phyloP scores from a whole-genome alignment of 306 rosid genomes.

The apple (Malus domestica) region DNA sequence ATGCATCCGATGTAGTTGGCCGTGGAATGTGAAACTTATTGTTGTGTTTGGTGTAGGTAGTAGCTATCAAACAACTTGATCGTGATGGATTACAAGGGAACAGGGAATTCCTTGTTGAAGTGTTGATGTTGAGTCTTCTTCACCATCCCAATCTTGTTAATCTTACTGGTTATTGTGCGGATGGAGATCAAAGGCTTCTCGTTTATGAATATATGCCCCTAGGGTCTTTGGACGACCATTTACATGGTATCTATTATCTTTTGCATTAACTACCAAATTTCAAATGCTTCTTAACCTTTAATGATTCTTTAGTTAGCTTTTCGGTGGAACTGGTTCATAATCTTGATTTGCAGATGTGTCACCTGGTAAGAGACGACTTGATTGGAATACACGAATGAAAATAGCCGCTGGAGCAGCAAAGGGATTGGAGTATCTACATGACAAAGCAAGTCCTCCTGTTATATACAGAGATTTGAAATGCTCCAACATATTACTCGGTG shows the following conservation, averaged over 20 bases:
- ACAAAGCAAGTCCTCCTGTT: constrained; percentile 94
- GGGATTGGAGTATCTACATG: constrained; percentile 86
- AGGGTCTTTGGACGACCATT: constrained; percentile 91
- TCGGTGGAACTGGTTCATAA: constrained; percentile 6
- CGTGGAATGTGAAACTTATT: constrained; percentile 10
- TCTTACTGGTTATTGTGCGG: constrained; percentile 91
- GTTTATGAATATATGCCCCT: constrained; percentile 88
- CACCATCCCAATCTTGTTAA: constrained; percentile 94
- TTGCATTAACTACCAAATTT: neutral
- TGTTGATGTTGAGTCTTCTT: constrained; percentile 85
- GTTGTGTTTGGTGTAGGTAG: constrained; percentile 44
- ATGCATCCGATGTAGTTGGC: neutral
- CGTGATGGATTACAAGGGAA: constrained; percentile 92
- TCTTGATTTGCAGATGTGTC: constrained; percentile 54
- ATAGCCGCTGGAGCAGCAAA: constrained; percentile 88
- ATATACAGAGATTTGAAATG: constrained; percentile 88
- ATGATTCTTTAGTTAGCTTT: neutral
- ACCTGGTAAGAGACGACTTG: constrained; percentile 61
- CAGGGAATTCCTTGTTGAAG: constrained; percentile 90
- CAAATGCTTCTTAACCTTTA: neutral
- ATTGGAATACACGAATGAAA: constrained; percentile 91
- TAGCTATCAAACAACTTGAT: constrained; percentile 91
- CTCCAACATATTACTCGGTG: constrained; percentile 85
- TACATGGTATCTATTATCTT: constrained; percentile 49
- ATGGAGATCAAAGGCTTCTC: constrained; percentile 96